Conservation (phyloP, 2,329 filamentous ascomycete genomes). For the Ascomycota sp. region DNA sequence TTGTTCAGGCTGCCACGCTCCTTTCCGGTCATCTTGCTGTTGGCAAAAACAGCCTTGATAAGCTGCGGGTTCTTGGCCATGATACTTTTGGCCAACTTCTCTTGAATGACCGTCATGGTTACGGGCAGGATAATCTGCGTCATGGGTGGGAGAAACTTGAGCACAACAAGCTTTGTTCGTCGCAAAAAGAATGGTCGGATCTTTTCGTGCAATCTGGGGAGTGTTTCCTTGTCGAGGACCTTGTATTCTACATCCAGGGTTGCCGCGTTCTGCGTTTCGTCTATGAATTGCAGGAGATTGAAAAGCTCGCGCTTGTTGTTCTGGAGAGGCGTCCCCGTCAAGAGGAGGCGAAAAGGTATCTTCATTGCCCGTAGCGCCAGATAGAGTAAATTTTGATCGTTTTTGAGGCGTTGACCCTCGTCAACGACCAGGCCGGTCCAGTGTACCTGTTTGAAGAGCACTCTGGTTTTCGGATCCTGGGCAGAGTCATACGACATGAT, state of each 20-base stretch:
- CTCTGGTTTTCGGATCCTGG: constrained; percentile 43
- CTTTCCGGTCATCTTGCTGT: constrained; percentile 38
- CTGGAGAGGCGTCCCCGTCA: constrained; percentile 82
- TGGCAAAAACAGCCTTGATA: constrained; percentile 65
- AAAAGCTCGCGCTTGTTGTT: constrained; percentile 91
- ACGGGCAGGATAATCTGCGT: constrained; percentile 86
- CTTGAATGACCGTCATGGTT: constrained; percentile 85
- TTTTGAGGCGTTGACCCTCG: constrained; percentile 87
- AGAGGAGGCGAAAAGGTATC: constrained; percentile 61
- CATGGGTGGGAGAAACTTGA: constrained; percentile 82
- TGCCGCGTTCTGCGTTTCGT: constrained; percentile 45
- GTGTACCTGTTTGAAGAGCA: constrained; percentile 44
- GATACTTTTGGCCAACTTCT: constrained; percentile 85
- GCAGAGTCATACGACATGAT: constrained; percentile 89
- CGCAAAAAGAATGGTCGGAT: constrained; percentile 51
- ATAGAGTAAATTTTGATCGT: constrained; percentile 70
- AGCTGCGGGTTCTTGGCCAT: constrained; percentile 75
- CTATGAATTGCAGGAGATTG: constrained; percentile 87
- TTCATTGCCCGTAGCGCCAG: constrained; percentile 47
- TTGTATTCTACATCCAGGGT: constrained; percentile 52
- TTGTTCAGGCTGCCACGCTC: constrained; percentile 76
- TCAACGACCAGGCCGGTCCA: constrained; percentile 86
- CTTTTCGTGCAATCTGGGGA: constrained; percentile 57
- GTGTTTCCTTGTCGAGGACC: constrained; percentile 62
- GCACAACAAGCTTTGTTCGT: constrained; percentile 71